phyloP scores from a whole-genome alignment of 176 grass and related monocot species.

The Melocanna baccifera region DNA sequence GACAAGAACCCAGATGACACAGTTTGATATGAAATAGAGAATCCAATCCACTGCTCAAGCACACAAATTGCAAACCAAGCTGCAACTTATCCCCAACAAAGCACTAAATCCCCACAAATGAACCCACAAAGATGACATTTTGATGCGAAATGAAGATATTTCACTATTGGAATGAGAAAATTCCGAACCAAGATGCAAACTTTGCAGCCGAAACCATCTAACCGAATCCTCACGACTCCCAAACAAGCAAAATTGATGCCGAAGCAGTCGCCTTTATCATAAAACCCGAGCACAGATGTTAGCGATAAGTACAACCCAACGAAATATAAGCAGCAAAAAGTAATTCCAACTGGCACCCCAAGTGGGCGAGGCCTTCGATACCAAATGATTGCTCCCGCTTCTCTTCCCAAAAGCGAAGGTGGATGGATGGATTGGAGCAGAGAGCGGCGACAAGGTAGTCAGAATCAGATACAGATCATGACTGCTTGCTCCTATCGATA shows the following conservation, averaged over 20 bases:
- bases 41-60: background rate
- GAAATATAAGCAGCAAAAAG: constrained; percentile 9
- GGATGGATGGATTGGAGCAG: background rate
- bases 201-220: constrained; percentile 7
- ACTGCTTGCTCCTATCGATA: constrained; percentile 9
- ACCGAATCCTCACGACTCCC: background rate
- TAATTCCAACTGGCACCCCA: constrained; percentile 44
- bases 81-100: background rate
- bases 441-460: constrained; percentile 23
- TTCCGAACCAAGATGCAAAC: constrained; percentile 24
- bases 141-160: background rate
- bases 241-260: background rate
- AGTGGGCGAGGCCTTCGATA: constrained; percentile 11
- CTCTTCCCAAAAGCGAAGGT: constrained; percentile 30
- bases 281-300: constrained; percentile 12
- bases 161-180: background rate
- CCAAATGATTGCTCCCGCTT: constrained; percentile 53
- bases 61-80: background rate
- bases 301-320: constrained; percentile 14
- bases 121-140: constrained; percentile 17
- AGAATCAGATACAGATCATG: constrained; percentile 55
- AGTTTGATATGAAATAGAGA: background rate
- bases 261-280: constrained; percentile 13
- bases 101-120: background rate
- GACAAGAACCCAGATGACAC: background rate